Evolutionary conservation across 225 moss, liverwort and hornwort species (phyloP).

Genomic region (Ulota crispa): DNA sequence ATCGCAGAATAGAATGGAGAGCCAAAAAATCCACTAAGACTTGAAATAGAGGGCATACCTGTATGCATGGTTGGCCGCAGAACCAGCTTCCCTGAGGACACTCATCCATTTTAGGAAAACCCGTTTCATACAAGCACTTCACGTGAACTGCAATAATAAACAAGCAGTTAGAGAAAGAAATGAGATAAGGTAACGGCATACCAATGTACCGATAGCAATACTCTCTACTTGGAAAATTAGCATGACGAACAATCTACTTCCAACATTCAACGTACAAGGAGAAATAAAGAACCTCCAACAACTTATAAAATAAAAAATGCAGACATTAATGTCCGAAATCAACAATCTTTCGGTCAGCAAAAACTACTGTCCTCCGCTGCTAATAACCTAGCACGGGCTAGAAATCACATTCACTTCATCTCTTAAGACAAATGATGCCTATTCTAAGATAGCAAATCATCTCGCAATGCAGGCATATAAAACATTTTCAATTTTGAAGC

Average conservation of each 20-base stretch:
- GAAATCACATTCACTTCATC: not conserved
- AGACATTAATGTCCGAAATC: conserved; percentile 15
- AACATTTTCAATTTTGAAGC: not conserved
- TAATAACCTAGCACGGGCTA: conserved; percentile 11
- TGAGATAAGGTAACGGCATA: not conserved
- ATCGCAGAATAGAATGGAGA: conserved; percentile 7
- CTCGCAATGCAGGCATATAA: conserved; percentile 1
- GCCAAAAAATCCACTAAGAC: not conserved
- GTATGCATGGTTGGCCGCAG: conserved; percentile 70
- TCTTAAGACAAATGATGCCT: not conserved
- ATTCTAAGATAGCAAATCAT: not conserved
- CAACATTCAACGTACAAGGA: not conserved
- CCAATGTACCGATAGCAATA: not conserved
- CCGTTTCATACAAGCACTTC: conserved; percentile 78
- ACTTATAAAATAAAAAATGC: not conserved
- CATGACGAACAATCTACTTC: conserved; percentile 1
- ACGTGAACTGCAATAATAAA: conserved; percentile 72
- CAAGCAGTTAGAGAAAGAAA: conserved; percentile 19
- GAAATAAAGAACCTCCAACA: not conserved
- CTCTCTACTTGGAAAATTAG: not conserved
- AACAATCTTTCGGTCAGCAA: conserved; percentile 14
- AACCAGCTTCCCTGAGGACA: conserved; percentile 83
- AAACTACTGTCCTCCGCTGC: not conserved
- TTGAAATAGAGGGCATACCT: conserved; percentile 41
- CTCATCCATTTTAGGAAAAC: conserved; percentile 57